phyloP scores from a whole-genome alignment of 2,329 filamentous ascomycete genomes.

The Sarocladium brachiariae region DNA sequence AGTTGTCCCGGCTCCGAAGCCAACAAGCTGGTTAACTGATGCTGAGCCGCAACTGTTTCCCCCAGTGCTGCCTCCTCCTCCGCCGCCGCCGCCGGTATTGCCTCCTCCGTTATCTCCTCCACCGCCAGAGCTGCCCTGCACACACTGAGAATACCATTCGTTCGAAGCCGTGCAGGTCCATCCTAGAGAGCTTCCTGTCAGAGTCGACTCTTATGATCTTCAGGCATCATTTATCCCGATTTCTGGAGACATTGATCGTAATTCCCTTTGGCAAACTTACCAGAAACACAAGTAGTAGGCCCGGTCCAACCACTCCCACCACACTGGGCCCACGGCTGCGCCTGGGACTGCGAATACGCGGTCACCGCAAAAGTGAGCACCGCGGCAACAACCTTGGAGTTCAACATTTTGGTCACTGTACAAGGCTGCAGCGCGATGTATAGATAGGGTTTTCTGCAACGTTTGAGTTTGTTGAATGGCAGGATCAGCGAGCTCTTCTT shows the following conservation, averaged over 20 bases:
- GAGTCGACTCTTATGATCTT: no score
- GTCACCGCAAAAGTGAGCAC: slow-evolving; percentile 4
- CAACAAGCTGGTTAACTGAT: slow-evolving; percentile 12
- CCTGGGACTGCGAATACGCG: neutral
- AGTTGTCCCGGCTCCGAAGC: slow-evolving; percentile 32
- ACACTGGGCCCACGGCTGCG: slow-evolving; percentile 10
- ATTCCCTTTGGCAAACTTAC: slow-evolving; percentile 15
- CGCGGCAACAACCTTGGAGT: neutral
- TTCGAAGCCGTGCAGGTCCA: slow-evolving; percentile 13
- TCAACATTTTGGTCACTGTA: no score
- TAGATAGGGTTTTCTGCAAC: no score
- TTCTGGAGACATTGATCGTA: no score
- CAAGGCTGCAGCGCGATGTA: no score
- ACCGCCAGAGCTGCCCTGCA: slow-evolving; percentile 21
- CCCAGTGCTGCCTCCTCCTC: neutral
- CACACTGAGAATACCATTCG: slow-evolving; percentile 51
- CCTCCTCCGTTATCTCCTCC: neutral
- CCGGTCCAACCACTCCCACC: slow-evolving; percentile 26
- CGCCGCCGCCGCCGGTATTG: neutral
- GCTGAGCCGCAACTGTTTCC: slow-evolving; percentile 9
- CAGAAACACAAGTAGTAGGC: slow-evolving; percentile 36
- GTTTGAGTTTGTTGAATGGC: no score
- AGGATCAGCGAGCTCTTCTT: no score
- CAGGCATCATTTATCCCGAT: no score
- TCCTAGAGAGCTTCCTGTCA: neutral